These are phyloP conservation scores for Nothophoma quercina DNA, from an alignment of 2,329 filamentous ascomycete genomes.

Conservation along the genomic window DNA sequence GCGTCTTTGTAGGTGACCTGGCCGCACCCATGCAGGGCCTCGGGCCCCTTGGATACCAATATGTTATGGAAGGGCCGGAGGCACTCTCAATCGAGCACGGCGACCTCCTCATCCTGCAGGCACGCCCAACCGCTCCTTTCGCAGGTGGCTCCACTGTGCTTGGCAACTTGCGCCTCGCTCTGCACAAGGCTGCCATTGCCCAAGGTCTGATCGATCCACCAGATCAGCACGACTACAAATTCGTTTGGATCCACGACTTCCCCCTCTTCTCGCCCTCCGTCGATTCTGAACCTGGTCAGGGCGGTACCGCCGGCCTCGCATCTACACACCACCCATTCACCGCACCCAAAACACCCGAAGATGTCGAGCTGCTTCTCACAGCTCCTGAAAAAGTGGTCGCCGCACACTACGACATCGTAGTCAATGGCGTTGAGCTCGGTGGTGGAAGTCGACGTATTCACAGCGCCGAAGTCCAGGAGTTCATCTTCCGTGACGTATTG, in stretches of 20 bases:
- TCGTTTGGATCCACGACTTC: slow-evolving; percentile 89
- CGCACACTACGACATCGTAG: slow-evolving; percentile 94
- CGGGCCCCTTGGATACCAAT: slow-evolving; percentile 78
- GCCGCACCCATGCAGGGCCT: slow-evolving; percentile 78
- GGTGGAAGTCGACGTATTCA: slow-evolving; percentile 95
- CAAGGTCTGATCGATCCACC: slow-evolving; percentile 62
- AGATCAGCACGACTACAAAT: slow-evolving; percentile 64
- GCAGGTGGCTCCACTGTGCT: slow-evolving; percentile 76
- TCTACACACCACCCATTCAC: slow-evolving; percentile 97
- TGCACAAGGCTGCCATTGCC: slow-evolving; percentile 75
- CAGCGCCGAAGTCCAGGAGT: slow-evolving; percentile 80
- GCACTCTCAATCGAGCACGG: slow-evolving; percentile 65
- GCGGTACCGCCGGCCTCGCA: slow-evolving; percentile 78
- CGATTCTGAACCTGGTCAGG: slow-evolving; percentile 76
- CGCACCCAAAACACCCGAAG: slow-evolving; percentile 74
- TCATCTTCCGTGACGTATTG: slow-evolving; percentile 82
- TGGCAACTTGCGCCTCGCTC: slow-evolving; percentile 73
- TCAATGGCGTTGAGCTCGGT: slow-evolving; percentile 94
- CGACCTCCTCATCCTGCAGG: slow-evolving; percentile 83
- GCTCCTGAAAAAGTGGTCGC: slow-evolving; percentile 77
- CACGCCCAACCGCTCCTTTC: slow-evolving; percentile 70
- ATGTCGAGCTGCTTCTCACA: slow-evolving; percentile 76
- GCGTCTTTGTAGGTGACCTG: slow-evolving; percentile 77
- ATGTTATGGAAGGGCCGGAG: slow-evolving; percentile 65
- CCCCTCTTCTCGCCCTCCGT: slow-evolving; percentile 84